Evolutionary conservation across 2,329 filamentous ascomycete genomes (phyloP).

Genomic region (Alternaria dauci): DNA sequence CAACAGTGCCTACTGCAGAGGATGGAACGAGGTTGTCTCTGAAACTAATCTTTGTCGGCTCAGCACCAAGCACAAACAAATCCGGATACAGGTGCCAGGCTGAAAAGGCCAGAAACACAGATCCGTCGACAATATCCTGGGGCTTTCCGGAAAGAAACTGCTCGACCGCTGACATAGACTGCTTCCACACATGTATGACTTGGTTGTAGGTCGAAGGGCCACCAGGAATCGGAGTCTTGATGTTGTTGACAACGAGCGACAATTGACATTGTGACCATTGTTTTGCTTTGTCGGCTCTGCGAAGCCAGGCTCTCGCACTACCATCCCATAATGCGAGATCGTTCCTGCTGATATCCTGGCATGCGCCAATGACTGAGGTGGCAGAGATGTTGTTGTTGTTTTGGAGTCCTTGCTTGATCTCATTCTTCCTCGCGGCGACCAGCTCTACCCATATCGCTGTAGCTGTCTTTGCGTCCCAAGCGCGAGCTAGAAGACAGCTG

Average conservation of each 20-base stretch:
- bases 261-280: slow-evolving; percentile 18
- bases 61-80: slow-evolving; percentile 9
- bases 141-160: slow-evolving; percentile 15
- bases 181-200: slow-evolving; percentile 20
- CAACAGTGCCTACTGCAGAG: background rate
- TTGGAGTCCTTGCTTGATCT: background rate
- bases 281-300: slow-evolving; percentile 18
- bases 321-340: slow-evolving; percentile 25
- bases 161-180: slow-evolving; percentile 13
- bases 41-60: background rate
- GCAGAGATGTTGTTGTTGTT: slow-evolving; percentile 1
- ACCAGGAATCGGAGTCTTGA: slow-evolving; percentile 8
- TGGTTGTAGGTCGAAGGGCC: background rate
- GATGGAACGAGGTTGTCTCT: background rate
- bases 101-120: slow-evolving; percentile 16
- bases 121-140: slow-evolving; percentile 13
- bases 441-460: slow-evolving; percentile 49
- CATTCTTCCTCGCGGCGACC: slow-evolving; percentile 25
- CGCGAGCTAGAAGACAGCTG: slow-evolving; percentile 50
- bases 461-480: slow-evolving; percentile 39
- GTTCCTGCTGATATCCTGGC: slow-evolving; percentile 7
- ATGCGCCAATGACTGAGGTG: slow-evolving; percentile 35
- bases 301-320: slow-evolving; percentile 25
- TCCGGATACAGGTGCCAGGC: slow-evolving; percentile 30
- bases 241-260: slow-evolving; percentile 21